Evolutionary conservation across 176 grass and related monocot genomes (phyloP).

Genomic region (Leersia perrieri): DNA sequence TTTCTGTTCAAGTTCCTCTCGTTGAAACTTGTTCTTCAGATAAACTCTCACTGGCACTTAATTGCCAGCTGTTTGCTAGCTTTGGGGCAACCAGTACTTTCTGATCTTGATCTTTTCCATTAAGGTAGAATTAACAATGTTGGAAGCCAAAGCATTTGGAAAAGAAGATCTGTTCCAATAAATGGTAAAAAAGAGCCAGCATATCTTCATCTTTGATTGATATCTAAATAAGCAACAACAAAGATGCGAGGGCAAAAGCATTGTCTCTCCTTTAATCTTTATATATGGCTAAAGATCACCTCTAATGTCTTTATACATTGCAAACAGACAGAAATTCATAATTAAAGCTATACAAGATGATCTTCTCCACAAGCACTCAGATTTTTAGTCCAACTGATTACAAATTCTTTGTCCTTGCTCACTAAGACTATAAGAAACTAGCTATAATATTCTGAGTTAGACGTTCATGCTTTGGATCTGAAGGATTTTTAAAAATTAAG

Average conservation of each 20-base stretch:
- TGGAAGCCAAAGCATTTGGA: not conserved
- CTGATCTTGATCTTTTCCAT: not conserved
- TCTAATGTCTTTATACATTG: not conserved
- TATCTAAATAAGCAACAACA: not conserved
- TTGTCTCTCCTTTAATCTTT: not conserved
- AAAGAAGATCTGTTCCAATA: not conserved
- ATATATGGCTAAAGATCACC: conserved; percentile 4
- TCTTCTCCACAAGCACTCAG: not conserved
- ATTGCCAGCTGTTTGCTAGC: not conserved
- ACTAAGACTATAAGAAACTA: no score
- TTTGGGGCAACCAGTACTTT: not conserved
- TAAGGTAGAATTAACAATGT: not conserved
- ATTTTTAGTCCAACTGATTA: not conserved
- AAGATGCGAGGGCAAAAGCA: not conserved
- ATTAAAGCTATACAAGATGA: not conserved
- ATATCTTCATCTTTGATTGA: not conserved
- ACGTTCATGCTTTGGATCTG: not conserved
- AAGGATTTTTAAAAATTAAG: conserved; percentile 4
- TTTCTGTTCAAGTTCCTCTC: not conserved
- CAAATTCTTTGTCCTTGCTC: not conserved
- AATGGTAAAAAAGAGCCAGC: not conserved
- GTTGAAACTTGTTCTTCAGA: not conserved
- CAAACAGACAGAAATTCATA: not conserved
- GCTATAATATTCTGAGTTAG: not conserved
- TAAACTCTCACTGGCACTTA: not conserved